Evolutionary conservation across 164 flowering plant species (phyloP).

Genomic region (Stephania cephalantha): DNA sequence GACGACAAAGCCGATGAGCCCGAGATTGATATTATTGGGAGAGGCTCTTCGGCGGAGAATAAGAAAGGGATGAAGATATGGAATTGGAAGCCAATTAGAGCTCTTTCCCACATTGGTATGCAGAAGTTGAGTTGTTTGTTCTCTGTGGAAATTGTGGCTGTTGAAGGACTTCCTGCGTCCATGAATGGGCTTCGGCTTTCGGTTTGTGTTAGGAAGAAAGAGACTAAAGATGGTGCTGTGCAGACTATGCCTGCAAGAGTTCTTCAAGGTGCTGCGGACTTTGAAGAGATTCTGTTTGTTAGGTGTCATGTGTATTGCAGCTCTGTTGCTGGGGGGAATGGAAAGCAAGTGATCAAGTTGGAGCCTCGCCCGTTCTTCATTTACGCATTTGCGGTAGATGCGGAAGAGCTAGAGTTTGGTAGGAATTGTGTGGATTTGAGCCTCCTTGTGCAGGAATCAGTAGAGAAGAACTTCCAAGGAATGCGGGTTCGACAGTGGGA

Average conservation of each 20-base stretch:
- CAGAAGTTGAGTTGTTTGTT: slow-evolving; percentile 73
- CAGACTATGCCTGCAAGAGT: slow-evolving; percentile 93
- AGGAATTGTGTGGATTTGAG: slow-evolving; percentile 65
- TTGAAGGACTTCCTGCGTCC: slow-evolving; percentile 73
- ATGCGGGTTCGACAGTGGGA: slow-evolving; percentile 80
- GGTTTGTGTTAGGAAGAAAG: slow-evolving; percentile 79
- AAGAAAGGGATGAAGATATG: slow-evolving; percentile 58
- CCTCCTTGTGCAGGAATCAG: slow-evolving; percentile 63
- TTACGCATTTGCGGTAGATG: slow-evolving; percentile 70
- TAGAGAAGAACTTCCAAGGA: slow-evolving; percentile 62
- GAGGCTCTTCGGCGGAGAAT: slow-evolving; percentile 24
- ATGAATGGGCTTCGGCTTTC: slow-evolving; percentile 92
- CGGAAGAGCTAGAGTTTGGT: slow-evolving; percentile 80
- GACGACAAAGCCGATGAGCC: slow-evolving; percentile 11
- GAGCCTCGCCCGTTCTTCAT: slow-evolving; percentile 78
- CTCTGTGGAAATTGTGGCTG: slow-evolving; percentile 79
- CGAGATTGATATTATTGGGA: slow-evolving; percentile 26
- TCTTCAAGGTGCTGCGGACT: slow-evolving; percentile 82
- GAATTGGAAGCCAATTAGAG: slow-evolving; percentile 95
- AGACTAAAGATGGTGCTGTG: slow-evolving; percentile 79
- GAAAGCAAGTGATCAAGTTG: slow-evolving; percentile 37
- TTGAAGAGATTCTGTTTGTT: slow-evolving; percentile 79
- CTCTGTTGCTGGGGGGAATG: slow-evolving; percentile 10
- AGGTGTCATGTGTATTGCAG: slow-evolving; percentile 69
- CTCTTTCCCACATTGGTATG: slow-evolving; percentile 71